A percentile compares a stretch with the other conserved stretches of the same genome.
phyloP scores from a whole-genome alignment of 2,329 filamentous ascomycete genomes.

The Teratosphaeria gauchensis region DNA sequence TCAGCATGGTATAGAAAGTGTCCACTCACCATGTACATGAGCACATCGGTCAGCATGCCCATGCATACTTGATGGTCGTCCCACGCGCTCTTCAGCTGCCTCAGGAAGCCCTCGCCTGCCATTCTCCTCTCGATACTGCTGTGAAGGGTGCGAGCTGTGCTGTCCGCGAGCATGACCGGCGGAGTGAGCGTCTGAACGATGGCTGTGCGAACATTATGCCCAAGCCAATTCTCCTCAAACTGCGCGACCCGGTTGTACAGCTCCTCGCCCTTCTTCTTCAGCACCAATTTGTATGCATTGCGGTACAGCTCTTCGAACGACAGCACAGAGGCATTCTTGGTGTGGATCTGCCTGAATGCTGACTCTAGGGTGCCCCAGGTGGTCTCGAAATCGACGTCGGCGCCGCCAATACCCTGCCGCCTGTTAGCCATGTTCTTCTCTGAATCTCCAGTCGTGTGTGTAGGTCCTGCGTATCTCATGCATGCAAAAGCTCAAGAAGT shows the following conservation, averaged over 20 bases:
- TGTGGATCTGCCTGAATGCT: conserved; percentile 80
- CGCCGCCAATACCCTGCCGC: conserved; percentile 45
- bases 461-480: background rate
- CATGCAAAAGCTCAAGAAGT: background rate
- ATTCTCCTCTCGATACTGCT: conserved; percentile 70
- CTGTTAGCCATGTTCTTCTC: conserved; percentile 3
- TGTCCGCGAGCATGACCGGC: conserved; percentile 47
- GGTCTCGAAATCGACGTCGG: conserved; percentile 69
- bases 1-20: background rate
- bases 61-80: conserved; percentile 83
- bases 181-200: conserved; percentile 64
- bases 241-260: conserved; percentile 72
- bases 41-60: conserved; percentile 92
- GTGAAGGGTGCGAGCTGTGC: conserved; percentile 27
- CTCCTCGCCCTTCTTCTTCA: conserved; percentile 73
- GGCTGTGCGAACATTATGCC: conserved; percentile 57
- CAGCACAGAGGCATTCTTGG: conserved; percentile 76
- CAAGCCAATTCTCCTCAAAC: conserved; percentile 77
- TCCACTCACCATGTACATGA: conserved; percentile 71
- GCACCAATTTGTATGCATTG: conserved; percentile 83
- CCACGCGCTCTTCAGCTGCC: conserved; percentile 68
- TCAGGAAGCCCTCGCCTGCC: conserved; percentile 74
- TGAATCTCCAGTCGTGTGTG: background rate
- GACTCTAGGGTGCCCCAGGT: conserved; percentile 70
- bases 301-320: conserved; percentile 96